Percentiles rank a stretch among this genome's conserved stretches.
Conservation (phyloP, 1,139 yeast species). For the Suhomyces maxii region DNA sequence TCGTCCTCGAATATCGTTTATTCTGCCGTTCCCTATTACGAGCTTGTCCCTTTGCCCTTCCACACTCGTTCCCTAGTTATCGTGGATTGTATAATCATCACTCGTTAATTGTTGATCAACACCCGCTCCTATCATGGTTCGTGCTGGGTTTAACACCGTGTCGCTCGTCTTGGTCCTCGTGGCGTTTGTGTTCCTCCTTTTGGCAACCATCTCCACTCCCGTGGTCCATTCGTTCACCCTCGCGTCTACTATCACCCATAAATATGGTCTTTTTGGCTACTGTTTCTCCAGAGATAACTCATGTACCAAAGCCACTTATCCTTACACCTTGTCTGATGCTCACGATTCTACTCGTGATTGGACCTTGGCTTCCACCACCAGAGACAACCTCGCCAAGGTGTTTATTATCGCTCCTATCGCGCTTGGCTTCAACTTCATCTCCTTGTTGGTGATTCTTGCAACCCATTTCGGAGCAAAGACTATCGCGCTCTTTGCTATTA, state of each 20-base stretch:
- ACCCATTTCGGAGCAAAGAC: slow-evolving; percentile 12
- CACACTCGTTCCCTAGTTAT: too few relatives aligned
- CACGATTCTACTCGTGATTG: slow-evolving; percentile 24
- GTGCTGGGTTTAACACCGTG: slow-evolving; percentile 29
- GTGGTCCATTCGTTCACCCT: slow-evolving; percentile 39
- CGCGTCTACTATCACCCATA: slow-evolving; percentile 40
- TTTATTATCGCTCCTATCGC: slow-evolving; percentile 82
- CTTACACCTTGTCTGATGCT: slow-evolving; percentile 25
- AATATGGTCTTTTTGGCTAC: slow-evolving; percentile 86
- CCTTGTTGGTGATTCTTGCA: slow-evolving; percentile 11
- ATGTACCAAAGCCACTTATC: slow-evolving; percentile 36
- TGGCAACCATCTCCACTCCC: slow-evolving; percentile 54
- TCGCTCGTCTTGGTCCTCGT: slow-evolving; percentile 31
- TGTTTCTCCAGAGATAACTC: slow-evolving; percentile 45
- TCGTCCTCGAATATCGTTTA: too few relatives aligned
- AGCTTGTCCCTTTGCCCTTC: too few relatives aligned
- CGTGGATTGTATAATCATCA: too few relatives aligned
- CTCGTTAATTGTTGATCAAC: too few relatives aligned
- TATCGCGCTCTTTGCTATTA: slow-evolving; percentile 25
- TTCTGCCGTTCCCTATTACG: too few relatives aligned
- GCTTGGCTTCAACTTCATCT: slow-evolving; percentile 67
- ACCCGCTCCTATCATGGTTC: slow-evolving; percentile 14
- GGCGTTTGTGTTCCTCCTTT: slow-evolving; percentile 48
- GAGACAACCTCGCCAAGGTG: slow-evolving; percentile 67
- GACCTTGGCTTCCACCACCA: slow-evolving; percentile 45